Base-by-base conservation (phyloP, 345 rosid genomes). In the Acer negundo region DNA sequence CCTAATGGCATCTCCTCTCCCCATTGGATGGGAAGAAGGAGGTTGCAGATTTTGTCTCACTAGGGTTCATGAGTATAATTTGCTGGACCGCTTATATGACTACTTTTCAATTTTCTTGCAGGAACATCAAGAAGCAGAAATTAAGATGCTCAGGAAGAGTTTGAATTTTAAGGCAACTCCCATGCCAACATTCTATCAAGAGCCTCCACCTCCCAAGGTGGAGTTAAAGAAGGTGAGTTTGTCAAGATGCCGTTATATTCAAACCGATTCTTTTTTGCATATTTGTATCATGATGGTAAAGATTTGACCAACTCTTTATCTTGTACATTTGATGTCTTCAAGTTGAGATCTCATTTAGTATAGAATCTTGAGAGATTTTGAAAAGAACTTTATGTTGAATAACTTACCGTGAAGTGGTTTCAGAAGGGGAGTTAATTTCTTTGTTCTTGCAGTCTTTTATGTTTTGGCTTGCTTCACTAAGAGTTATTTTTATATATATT, bases 81-180 rank as follows among this genome's bases (percentile, higher is more conserved):
- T 62, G 7, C 61, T 40, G 63, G 47, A 17, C 22, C 35, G n/a
- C 8, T 6, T 24, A 10, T 19, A 44, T 44, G 17, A 67, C 4
- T 42, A 68, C 44, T 26, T 24, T 46, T 80, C 31, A 67, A 56
- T 81, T 22, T 46, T 67, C 71, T 67, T 67, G 12, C 84, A 97
- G 99, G 98, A 97, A 89, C 85, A 93, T 65, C 98, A 91, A 88
- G 97, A 97, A 78, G 99, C 98, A 59, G 99, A 97, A 87, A 85
- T 97, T 72, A 91, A 87, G 89, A 78, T 86, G 90, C 85, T 97
- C 47, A 89, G 99, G 86, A 97, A 94, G 86, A 94, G 93, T 84
- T 87, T 97, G 89, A 86, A 79, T 82, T 97, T 97, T 84, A 97
- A 93, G 84, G 99, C 99, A 68, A 94, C 97, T 53, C 99, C 99